Evolutionary conservation across 163 green algal genomes (phyloP).

Genomic region (Botryococcus braunii): DNA sequence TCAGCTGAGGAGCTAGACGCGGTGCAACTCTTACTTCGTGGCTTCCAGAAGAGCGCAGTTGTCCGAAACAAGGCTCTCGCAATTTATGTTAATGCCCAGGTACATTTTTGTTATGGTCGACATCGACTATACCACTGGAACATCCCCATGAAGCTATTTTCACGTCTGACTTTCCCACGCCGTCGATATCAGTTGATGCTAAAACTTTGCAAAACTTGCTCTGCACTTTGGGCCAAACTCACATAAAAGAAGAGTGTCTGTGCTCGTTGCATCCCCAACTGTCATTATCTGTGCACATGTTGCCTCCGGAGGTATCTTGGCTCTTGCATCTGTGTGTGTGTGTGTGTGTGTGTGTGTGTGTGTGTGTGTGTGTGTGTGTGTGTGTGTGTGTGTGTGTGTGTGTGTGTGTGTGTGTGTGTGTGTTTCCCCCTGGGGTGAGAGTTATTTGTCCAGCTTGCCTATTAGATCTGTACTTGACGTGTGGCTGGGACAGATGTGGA

Average conservation of each 20-base stretch:
- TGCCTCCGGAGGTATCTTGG: not conserved
- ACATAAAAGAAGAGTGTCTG: not conserved
- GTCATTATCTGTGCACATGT: not conserved
- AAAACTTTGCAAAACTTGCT: not conserved
- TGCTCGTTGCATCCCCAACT: not conserved
- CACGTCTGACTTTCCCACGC: too few species aligned
- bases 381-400: too few species aligned
- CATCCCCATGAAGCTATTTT: not conserved
- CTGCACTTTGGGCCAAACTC: not conserved
- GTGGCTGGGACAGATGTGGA: too few species aligned
- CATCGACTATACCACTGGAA: not conserved
- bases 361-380: too few species aligned
- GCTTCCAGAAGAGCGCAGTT: conserved; percentile 9
- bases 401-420: too few species aligned
- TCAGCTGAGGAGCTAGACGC: too few species aligned
- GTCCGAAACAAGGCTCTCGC: conserved; percentile 30
- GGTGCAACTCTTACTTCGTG: too few species aligned
- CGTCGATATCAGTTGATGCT: not conserved
- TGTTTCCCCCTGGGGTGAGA: too few species aligned
- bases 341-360: not conserved
- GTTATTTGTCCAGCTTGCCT: too few species aligned
- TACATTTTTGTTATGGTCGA: not conserved
- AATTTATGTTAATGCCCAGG: conserved; percentile 40
- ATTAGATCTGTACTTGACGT: too few species aligned
- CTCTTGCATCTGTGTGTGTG: conserved; percentile 1